These are phyloP conservation scores for Fusarium coicis DNA, from an alignment of 2,329 filamentous ascomycete species.

Conservation along the genomic window DNA sequence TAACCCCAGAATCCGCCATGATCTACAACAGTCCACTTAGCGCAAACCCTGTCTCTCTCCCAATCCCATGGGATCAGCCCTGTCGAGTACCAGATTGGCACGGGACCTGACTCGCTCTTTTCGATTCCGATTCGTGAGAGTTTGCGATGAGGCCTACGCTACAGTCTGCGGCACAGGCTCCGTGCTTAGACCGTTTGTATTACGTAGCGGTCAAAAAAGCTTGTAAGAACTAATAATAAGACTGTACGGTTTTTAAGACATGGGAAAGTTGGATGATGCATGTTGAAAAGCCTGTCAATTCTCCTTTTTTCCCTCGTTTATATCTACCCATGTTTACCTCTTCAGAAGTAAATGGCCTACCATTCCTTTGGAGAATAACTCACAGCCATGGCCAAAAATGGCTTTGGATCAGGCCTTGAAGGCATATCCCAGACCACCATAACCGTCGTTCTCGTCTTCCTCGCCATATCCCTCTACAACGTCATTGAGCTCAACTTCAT, in stretches of 20 bases:
- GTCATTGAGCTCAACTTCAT: constrained; percentile 50
- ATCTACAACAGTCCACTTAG: constrained; percentile 17
- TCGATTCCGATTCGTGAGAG: constrained; percentile 6
- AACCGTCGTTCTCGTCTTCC: constrained; percentile 46
- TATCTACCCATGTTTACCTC: not conserved
- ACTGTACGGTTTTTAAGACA: not conserved
- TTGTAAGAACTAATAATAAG: not conserved
- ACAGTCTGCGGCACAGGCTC: not conserved
- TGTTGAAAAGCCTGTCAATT: not conserved
- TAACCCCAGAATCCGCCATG: constrained; percentile 1
- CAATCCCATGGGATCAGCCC: not conserved
- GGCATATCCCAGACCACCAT: constrained; percentile 32
- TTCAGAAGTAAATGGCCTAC: not conserved
- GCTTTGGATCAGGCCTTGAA: constrained; percentile 41
- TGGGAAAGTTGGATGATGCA: not conserved
- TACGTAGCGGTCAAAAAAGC: constrained; percentile 18
- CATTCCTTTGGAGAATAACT: not conserved
- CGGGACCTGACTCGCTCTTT: constrained; percentile 3
- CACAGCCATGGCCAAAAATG: constrained; percentile 18
- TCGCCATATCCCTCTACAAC: constrained; percentile 50
- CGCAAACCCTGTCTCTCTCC: not conserved
- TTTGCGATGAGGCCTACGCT: not conserved
- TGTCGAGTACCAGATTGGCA: not conserved
- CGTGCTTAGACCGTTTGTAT: constrained; percentile 13
- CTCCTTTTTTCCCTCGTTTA: too few species aligned